phyloP scores from a whole-genome alignment of 139 green algal species.

The Spirogloea muscicola region DNA sequence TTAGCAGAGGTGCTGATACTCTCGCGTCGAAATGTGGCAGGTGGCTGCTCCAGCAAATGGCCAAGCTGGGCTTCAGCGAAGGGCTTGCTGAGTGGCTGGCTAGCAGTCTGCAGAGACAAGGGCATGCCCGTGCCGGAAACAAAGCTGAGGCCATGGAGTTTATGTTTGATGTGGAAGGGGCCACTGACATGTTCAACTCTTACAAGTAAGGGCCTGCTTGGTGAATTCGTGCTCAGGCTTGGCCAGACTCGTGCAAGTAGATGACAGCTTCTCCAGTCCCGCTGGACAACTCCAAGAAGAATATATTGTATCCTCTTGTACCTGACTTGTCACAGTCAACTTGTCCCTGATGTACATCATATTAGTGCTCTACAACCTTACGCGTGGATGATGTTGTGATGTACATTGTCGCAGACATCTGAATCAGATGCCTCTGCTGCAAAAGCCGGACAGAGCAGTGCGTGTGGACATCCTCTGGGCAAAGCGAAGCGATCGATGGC shows the following conservation, averaged over 20 bases:
- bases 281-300: not conserved
- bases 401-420: not conserved
- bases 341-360: not conserved
- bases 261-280: not conserved
- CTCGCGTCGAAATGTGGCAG: too few relatives aligned
- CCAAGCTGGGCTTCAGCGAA: conserved; percentile 49
- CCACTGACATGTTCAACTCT: conserved; percentile 62
- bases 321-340: too few relatives aligned
- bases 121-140: not conserved
- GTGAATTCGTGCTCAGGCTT: too few relatives aligned
- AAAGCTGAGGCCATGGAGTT: conserved; percentile 49
- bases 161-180: conserved; percentile 65
- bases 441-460: conserved; percentile 7
- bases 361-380: not conserved
- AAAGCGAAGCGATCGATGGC: conserved; percentile 22
- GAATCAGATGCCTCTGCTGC: not conserved
- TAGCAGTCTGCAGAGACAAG: conserved; percentile 56
- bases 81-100: conserved; percentile 73
- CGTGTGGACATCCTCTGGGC: conserved; percentile 11
- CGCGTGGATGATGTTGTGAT: too few relatives aligned
- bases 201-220: conserved; percentile 58
- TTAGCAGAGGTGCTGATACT: too few relatives aligned
- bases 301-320: too few relatives aligned
- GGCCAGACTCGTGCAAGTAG: too few relatives aligned
- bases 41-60: conserved; percentile 25